phyloP scores from a whole-genome alignment of 2,329 filamentous ascomycete species.

The Xylaria polymorpha region DNA sequence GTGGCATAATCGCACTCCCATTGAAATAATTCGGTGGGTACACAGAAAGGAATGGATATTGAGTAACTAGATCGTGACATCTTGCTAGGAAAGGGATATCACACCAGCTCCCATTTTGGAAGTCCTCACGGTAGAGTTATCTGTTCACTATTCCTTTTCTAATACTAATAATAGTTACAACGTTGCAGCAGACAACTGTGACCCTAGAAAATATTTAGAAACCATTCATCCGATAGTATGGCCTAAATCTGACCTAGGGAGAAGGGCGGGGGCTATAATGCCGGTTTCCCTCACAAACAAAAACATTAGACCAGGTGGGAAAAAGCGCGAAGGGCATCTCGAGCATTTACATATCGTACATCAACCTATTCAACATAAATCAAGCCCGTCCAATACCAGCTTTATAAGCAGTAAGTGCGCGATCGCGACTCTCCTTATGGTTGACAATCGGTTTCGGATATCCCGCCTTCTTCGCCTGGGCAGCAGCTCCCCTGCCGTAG shows the following conservation, averaged over 20 bases:
- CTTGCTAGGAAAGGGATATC: too few relatives aligned
- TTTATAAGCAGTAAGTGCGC: slow-evolving; percentile 78
- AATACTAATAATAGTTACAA: background rate
- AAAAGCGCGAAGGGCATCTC: background rate
- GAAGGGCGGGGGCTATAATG: too few relatives aligned
- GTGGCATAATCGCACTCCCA: background rate
- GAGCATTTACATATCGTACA: background rate
- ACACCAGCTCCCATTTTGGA: background rate
- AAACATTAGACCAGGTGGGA: background rate
- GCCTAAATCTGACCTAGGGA: background rate
- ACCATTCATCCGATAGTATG: background rate
- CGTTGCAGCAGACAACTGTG: too few relatives aligned
- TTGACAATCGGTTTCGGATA: slow-evolving; percentile 82
- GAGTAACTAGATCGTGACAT: background rate
- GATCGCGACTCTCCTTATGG: slow-evolving; percentile 75
- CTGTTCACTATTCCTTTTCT: background rate
- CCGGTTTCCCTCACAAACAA: background rate
- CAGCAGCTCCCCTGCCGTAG: slow-evolving; percentile 72
- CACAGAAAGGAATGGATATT: background rate
- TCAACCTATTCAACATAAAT: background rate
- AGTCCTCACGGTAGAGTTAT: too few relatives aligned
- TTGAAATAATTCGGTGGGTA: too few relatives aligned
- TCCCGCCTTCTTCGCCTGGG: slow-evolving; percentile 70
- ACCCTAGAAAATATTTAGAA: background rate
- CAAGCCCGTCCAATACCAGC: slow-evolving; percentile 62